Conservation (phyloP, 768 basidiomycete species). For the Candolleomyces aberdarensis region DNA sequence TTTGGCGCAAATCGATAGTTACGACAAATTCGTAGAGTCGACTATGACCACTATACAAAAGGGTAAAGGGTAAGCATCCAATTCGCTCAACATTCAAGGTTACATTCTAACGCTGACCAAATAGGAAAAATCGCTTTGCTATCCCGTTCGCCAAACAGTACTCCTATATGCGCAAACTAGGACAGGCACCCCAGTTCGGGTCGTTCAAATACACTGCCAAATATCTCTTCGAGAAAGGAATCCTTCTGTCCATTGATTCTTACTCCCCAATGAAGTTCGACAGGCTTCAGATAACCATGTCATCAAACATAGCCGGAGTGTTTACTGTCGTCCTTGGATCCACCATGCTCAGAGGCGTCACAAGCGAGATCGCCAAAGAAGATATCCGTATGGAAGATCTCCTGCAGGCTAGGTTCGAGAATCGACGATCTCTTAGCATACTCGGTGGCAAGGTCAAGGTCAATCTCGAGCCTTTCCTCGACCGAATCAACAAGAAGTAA, state of each 20-base stretch:
- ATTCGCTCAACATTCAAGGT: background rate
- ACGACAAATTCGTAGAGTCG: constrained; percentile 86
- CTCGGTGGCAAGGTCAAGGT: constrained; percentile 81
- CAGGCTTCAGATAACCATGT: constrained; percentile 85
- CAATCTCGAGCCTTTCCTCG: constrained; percentile 79
- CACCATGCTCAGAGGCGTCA: constrained; percentile 46
- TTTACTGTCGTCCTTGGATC: constrained; percentile 84
- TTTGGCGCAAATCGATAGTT: constrained; percentile 89
- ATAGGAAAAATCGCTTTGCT: constrained; percentile 87
- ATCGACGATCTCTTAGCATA: constrained; percentile 66
- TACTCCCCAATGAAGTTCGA: constrained; percentile 98
- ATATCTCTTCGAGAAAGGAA: constrained; percentile 84
- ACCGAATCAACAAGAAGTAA: constrained; percentile 93
- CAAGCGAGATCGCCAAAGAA: constrained; percentile 66
- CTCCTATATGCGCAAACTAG: constrained; percentile 87
- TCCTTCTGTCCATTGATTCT: constrained; percentile 89
- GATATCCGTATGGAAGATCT: constrained; percentile 93
- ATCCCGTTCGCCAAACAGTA: constrained; percentile 93
- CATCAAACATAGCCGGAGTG: constrained; percentile 87
- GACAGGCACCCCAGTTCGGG: constrained; percentile 80
- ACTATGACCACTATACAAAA: constrained; percentile 94
- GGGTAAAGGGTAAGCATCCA: constrained; percentile 67
- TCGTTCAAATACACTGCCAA: constrained; percentile 91
- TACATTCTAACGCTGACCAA: background rate
- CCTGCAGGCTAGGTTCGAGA: constrained; percentile 83